Evolutionary conservation across 768 basidiomycete species (phyloP).

Genomic region (Naganishia friedmannii): DNA sequence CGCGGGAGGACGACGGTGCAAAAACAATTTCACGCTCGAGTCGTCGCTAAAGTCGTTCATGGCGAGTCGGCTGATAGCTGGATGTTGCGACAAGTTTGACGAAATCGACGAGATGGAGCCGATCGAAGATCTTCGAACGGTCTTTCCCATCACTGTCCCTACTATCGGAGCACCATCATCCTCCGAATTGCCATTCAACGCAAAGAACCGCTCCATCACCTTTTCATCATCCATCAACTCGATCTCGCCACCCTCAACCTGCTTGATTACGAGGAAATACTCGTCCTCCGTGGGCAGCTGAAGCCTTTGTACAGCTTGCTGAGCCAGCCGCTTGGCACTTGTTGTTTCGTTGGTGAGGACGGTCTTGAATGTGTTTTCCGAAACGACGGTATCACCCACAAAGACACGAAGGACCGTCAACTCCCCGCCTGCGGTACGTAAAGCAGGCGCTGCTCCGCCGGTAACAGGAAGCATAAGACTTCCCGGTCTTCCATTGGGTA

Average conservation of each 20-base stretch:
- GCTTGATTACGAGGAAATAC: slow-evolving; percentile 90
- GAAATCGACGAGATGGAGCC: slow-evolving; percentile 91
- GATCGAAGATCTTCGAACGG: slow-evolving; percentile 87
- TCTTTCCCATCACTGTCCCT: slow-evolving; percentile 44
- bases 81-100: slow-evolving; percentile 88
- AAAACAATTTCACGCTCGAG: slow-evolving; percentile 91
- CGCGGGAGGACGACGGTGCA: slow-evolving; percentile 57
- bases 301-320: slow-evolving; percentile 93
- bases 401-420: slow-evolving; percentile 95
- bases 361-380: slow-evolving; percentile 97
- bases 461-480: slow-evolving; percentile 52
- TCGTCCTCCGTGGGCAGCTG: slow-evolving; percentile 58
- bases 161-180: slow-evolving; percentile 56
- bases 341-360: slow-evolving; percentile 86
- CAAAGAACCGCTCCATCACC: slow-evolving; percentile 86
- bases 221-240: slow-evolving; percentile 65
- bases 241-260: slow-evolving; percentile 79
- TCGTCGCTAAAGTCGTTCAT: slow-evolving; percentile 99
- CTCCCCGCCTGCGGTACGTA: slow-evolving; percentile 63
- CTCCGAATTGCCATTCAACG: slow-evolving; percentile 65
- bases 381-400: slow-evolving; percentile 82
- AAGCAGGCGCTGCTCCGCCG: slow-evolving; percentile 56
- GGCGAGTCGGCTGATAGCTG: slow-evolving; percentile 85
- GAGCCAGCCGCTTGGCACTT: slow-evolving; percentile 75
- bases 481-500: slow-evolving; percentile 40